These are phyloP conservation scores for Ophiostoma novo-ulmi DNA, from an alignment of 2,329 filamentous ascomycete species.

Conservation along the genomic window DNA sequence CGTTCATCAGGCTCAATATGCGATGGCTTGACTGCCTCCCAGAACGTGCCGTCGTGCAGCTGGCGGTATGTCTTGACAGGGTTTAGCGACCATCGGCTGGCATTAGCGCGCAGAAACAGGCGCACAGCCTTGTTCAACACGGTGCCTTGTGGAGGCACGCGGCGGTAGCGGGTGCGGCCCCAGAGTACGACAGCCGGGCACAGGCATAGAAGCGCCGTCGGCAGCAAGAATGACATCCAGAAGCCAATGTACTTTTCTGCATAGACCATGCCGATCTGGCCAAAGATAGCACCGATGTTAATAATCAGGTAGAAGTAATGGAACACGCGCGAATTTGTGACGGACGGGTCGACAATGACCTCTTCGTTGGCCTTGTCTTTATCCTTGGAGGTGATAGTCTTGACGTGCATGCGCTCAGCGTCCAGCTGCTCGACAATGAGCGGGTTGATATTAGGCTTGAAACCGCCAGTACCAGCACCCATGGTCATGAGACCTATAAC, in stretches of 20 bases:
- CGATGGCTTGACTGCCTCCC: slow-evolving; percentile 27
- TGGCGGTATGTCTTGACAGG: slow-evolving; percentile 21
- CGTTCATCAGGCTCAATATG: slow-evolving; percentile 20
- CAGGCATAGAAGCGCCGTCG: slow-evolving; percentile 52
- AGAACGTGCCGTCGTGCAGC: slow-evolving; percentile 27
- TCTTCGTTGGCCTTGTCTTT: neutral
- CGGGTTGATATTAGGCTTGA: slow-evolving; percentile 1
- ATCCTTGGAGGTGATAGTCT: neutral
- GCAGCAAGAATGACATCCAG: slow-evolving; percentile 55
- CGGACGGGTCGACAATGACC: slow-evolving; percentile 4
- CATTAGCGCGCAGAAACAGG: slow-evolving; percentile 34
- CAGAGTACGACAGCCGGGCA: slow-evolving; percentile 53
- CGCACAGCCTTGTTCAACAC: slow-evolving; percentile 54
- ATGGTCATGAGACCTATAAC: neutral
- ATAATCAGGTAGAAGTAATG: neutral
- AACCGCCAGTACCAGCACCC: neutral
- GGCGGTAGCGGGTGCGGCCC: slow-evolving; percentile 48
- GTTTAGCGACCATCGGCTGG: slow-evolving; percentile 24
- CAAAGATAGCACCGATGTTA: slow-evolving; percentile 40
- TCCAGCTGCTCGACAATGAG: neutral
- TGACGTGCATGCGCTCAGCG: neutral
- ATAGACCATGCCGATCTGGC: slow-evolving; percentile 55
- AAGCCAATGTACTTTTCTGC: slow-evolving; percentile 61
- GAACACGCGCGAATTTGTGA: neutral
- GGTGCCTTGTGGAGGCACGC: slow-evolving; percentile 52